Evolutionary conservation across 208 protist species (phyloP), one percentile per base, ranked within the genome.

Genomic region (Strigomonas galati): DNA sequence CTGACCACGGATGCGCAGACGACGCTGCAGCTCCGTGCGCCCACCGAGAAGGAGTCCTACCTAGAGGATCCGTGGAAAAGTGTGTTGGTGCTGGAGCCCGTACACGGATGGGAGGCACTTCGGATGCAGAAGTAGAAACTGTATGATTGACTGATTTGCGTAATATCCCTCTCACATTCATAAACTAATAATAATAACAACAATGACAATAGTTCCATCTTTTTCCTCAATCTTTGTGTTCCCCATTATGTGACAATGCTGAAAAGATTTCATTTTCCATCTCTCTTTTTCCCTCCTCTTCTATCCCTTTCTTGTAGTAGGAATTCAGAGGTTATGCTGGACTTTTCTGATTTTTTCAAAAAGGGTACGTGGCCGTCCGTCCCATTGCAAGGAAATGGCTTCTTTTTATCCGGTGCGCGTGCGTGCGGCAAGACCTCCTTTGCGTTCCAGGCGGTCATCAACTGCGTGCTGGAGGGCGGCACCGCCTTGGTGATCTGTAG

Each of bases 391-490:
- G 81, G 78, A 2, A 65, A 85, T 56, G 81, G 85, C 46, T 83
- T 78, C 62, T 62, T 91, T 56, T 23, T 88, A 5, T 72, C 73
- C 26, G 85, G 85, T 2, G 57, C 76, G 19, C 78, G 81, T 17
- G 48, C 53, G 17, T 69, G 68, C 26, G 85, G 85, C 5, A 91
- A 88, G 69, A 81, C 79, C 23, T 87, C 81, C 15, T 77, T 91
- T 40, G 81, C 85, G 19, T 87, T 91, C 40, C 85, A 91, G 67
- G 81, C 81, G 15, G 81, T 69, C 9, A 68, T 91, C 26, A 85
- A 80, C 61, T 71, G 71, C 14, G 77, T 79, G 17, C 59, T 70
- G 32, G 28, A 66, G 19, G 71, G 70, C 2, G 63, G 43, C 2
- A 58, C 53, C 17, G 81, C 84, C 6, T 21, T 86, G 12, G 74